Evolutionary conservation across 805 yeast species (phyloP).

Genomic region (Candida oleophila): DNA sequence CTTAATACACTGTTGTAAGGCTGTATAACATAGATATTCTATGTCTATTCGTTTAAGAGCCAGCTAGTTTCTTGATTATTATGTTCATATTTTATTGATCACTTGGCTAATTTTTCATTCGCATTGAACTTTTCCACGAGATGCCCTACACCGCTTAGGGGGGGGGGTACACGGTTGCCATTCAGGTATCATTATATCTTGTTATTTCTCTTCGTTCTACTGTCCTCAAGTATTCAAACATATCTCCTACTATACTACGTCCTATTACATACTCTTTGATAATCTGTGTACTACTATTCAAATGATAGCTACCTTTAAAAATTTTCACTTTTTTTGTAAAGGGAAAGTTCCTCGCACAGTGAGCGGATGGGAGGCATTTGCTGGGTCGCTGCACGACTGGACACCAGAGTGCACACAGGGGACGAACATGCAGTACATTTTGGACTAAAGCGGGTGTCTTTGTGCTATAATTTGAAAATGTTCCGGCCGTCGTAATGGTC

Average conservation of each 20-base stretch:
- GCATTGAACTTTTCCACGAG: no score
- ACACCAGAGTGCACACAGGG: not conserved
- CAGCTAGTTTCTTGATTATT: no score
- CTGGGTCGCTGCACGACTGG: constrained; percentile 2
- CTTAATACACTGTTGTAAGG: no score
- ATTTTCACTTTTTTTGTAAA: constrained; percentile 6
- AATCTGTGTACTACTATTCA: constrained; percentile 2
- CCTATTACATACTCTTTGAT: constrained; percentile 5
- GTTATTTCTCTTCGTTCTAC: not conserved
- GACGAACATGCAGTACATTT: not conserved
- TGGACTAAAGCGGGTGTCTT: not conserved
- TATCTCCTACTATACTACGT: not conserved
- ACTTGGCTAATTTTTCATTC: no score
- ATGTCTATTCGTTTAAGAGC: no score
- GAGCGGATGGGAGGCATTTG: not conserved
- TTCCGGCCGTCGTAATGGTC: no score
- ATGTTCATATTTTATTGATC: no score
- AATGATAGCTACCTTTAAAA: not conserved
- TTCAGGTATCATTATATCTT: no score
- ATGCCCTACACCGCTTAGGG: no score
- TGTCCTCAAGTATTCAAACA: not conserved
- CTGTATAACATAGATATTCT: no score
- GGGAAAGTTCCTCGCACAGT: not conserved
- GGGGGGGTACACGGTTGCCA: no score
- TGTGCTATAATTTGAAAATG: no score